These are phyloP conservation scores for Rosa rugosa DNA, from an alignment of 306 rosid species.

Conservation along the genomic window DNA sequence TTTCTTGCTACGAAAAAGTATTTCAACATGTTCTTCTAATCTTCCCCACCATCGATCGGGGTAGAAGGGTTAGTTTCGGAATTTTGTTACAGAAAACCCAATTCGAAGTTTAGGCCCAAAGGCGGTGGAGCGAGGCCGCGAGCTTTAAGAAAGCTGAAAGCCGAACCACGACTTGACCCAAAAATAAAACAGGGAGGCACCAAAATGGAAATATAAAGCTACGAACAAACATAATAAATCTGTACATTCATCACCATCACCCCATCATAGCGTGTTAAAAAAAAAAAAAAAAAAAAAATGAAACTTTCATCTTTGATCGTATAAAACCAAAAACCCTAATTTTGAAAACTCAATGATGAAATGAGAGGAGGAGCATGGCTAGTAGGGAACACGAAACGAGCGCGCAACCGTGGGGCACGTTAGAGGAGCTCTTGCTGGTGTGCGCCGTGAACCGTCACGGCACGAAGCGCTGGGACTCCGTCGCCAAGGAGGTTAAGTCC, in stretches of 20 bases:
- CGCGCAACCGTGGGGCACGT: constrained; percentile 54
- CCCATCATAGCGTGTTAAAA: neutral
- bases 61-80: neutral
- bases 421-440: constrained; percentile 55
- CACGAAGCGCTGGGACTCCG: constrained; percentile 46
- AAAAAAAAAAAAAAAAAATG: neutral
- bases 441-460: constrained; percentile 57
- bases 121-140: constrained; percentile 5
- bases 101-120: neutral
- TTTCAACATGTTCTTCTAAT: no score
- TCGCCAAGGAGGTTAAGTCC: constrained; percentile 39
- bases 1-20: no score
- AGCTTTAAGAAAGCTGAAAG: neutral
- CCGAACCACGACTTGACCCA: neutral
- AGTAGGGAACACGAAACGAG: constrained; percentile 41
- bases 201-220: constrained; percentile 5
- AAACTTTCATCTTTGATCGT: neutral
- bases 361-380: constrained; percentile 49
- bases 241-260: neutral
- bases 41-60: no score
- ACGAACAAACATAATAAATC: constrained; percentile 9
- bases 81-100: neutral
- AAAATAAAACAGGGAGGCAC: neutral
- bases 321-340: constrained; percentile 48
- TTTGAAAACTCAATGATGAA: constrained; percentile 38